A percentile compares a stretch with the other conserved stretches of the same genome.
Evolutionary conservation across 2,329 filamentous ascomycete genomes (phyloP).

Genomic region (Colletotrichum filicis): DNA sequence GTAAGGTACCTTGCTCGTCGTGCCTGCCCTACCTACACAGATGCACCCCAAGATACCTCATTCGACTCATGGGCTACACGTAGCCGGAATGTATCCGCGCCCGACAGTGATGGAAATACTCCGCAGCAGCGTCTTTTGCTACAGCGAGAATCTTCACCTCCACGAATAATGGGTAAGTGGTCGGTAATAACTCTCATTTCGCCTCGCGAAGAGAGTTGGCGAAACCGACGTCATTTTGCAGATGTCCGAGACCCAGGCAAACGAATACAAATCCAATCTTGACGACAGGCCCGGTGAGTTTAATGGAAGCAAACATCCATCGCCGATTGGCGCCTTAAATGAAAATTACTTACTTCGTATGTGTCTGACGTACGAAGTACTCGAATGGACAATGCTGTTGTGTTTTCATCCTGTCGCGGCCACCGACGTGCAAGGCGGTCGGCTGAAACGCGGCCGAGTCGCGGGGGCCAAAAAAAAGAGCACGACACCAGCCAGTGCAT

Average conservation of each 20-base stretch:
- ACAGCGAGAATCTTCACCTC: neutral
- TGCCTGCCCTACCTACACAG: neutral
- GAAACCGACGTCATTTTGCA: conserved; percentile 11
- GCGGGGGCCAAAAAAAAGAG: conserved; percentile 3
- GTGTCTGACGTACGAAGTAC: too few species aligned
- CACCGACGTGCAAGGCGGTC: conserved; percentile 1
- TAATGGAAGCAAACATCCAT: neutral
- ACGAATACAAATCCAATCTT: neutral
- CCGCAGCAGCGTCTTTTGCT: neutral
- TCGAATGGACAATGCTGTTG: neutral
- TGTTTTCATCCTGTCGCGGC: neutral
- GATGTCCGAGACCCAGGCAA: neutral
- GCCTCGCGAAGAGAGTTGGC: neutral
- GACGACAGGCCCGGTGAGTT: neutral
- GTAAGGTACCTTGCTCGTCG: too few species aligned
- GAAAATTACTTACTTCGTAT: neutral
- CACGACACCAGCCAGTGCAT: neutral
- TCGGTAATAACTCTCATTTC: neutral
- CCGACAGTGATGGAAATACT: neutral
- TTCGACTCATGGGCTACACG: neutral
- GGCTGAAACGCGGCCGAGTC: conserved; percentile 28
- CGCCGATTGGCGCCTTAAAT: neutral
- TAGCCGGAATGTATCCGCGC: neutral
- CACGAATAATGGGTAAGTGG: neutral
- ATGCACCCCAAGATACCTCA: neutral